phyloP scores from a whole-genome alignment of 805 yeast genomes.

The Brettanomyces nanus region DNA sequence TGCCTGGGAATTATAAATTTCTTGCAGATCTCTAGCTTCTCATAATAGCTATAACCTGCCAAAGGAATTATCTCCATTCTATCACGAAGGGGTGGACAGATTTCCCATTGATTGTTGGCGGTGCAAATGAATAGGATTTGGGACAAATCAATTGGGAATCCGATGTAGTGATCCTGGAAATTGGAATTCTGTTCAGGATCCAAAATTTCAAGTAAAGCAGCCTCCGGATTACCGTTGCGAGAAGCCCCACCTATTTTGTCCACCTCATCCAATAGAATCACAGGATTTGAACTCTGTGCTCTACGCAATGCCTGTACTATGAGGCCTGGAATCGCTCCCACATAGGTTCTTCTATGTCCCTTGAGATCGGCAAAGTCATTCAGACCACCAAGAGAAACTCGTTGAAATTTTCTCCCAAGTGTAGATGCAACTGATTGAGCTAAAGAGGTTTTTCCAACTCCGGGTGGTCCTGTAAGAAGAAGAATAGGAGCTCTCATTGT shows the following conservation, averaged over 20 bases:
- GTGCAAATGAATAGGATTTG: slow-evolving; percentile 80
- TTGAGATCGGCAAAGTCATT: slow-evolving; percentile 84
- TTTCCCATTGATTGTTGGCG: slow-evolving; percentile 64
- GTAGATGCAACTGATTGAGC: slow-evolving; percentile 77
- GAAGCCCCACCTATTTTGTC: slow-evolving; percentile 43
- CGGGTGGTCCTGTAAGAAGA: slow-evolving; percentile 86
- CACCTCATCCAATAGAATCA: slow-evolving; percentile 75
- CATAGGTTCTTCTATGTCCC: slow-evolving; percentile 87
- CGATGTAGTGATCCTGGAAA: slow-evolving; percentile 76
- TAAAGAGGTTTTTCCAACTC: slow-evolving; percentile 84
- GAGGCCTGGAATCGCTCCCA: slow-evolving; percentile 88
- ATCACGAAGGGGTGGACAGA: slow-evolving; percentile 72
- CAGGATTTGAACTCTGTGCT: slow-evolving; percentile 73
- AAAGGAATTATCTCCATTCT: slow-evolving; percentile 77
- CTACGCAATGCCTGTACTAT: slow-evolving; percentile 69
- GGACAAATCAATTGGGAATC: slow-evolving; percentile 79
- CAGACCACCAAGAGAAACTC: slow-evolving; percentile 80
- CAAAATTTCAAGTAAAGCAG: slow-evolving; percentile 78
- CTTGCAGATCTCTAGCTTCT: slow-evolving; percentile 64
- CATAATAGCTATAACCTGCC: slow-evolving; percentile 72
- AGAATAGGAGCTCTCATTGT: slow-evolving; percentile 55
- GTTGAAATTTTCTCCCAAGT: slow-evolving; percentile 64
- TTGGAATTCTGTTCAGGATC: slow-evolving; percentile 83
- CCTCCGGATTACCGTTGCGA: slow-evolving; percentile 72
- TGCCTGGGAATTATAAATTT: slow-evolving; percentile 72